A percentile compares a stretch with the other conserved stretches of the same genome.
Evolutionary conservation across 805 yeast species (phyloP).

Genomic region (Candida oleophila): DNA sequence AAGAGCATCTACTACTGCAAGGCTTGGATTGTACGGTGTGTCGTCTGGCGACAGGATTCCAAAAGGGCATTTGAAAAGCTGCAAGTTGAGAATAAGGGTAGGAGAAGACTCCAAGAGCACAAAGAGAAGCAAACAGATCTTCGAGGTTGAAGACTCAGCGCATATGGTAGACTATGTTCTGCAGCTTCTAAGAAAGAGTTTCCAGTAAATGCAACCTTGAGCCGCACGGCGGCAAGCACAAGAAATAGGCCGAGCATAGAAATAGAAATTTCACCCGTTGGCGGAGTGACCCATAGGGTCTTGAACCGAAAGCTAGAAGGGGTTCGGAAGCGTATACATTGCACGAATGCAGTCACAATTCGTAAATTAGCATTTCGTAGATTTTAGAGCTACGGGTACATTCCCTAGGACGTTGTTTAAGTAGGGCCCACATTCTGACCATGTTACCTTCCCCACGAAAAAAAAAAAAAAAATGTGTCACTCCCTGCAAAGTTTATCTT

Average conservation of each 20-base stretch:
- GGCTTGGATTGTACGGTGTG: constrained; percentile 31
- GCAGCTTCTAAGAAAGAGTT: constrained; percentile 18
- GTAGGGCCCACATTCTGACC: background rate
- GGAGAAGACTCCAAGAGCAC: constrained; percentile 12
- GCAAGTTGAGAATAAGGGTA: constrained; percentile 13
- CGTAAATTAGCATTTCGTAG: too few species aligned
- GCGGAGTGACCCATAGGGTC: too few species aligned
- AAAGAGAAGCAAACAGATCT: constrained; percentile 7
- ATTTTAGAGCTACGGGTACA: background rate
- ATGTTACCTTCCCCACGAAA: background rate
- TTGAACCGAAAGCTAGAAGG: too few species aligned
- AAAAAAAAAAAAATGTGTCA: background rate
- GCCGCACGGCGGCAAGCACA: too few species aligned
- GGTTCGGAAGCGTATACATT: too few species aligned
- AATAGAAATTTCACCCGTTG: too few species aligned
- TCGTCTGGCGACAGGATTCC: constrained; percentile 8
- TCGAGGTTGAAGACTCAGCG: constrained; percentile 16
- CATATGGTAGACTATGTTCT: constrained; percentile 21
- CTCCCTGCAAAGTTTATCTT: background rate
- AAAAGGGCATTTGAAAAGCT: background rate
- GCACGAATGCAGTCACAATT: too few species aligned
- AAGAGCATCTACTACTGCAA: constrained; percentile 24
- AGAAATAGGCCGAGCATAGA: too few species aligned
- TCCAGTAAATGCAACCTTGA: background rate
- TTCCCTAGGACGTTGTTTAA: too few species aligned